Base-by-base conservation (phyloP, 495 filamentous ascomycete species). In the Talaromyces nanjingensis region DNA sequence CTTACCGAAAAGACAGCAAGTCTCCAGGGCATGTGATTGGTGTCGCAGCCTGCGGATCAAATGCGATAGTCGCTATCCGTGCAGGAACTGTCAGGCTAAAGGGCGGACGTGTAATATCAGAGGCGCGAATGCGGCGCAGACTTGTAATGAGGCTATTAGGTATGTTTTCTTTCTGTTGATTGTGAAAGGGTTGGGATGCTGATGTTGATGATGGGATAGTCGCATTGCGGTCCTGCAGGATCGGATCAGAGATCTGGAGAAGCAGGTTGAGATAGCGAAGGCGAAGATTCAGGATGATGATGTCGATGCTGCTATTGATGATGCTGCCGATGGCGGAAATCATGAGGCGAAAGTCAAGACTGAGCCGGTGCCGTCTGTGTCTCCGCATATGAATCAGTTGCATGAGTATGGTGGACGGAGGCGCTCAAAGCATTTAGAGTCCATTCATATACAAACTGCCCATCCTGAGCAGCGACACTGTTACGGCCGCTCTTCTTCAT, bases 21-120 rank as follows among this genome's bases (percentile, higher is more conserved):
- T 81, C 6, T 67, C 75, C 20, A 68, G 77, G 18, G 80, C 80
- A 0, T 82, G 80, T 60, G 78, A 76, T 64, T 75, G 73, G 68
- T 83, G 80, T 59, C 77, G 79, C 2, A 66, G 74, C 2, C 74
- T 76, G 34, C 75, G 79, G 2, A 73, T 77, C 39, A 80, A 77
- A 68, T 83, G 79, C 65, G 78, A 84, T 62, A 75, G 71, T 52
- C 64, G 68, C 24, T 54, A 68, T 56, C 80, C 78, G 9, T 83
- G 81, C 66, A 65, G 63, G 18, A 82, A 83, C 65, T 82, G 80
- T 62, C 55, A 69, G 59, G 66, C 18, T 29, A 69, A 71, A 63
- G 76, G 74, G 14, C 65, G 67, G 9, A 60, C 68, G 3, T 82
- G 79, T 67, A 74, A 69, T 62, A 77, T 74, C 27, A 74, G 63